Evolutionary conservation across 495 filamentous ascomycete genomes (phyloP).

Genomic region (Penicillium silybi): DNA sequence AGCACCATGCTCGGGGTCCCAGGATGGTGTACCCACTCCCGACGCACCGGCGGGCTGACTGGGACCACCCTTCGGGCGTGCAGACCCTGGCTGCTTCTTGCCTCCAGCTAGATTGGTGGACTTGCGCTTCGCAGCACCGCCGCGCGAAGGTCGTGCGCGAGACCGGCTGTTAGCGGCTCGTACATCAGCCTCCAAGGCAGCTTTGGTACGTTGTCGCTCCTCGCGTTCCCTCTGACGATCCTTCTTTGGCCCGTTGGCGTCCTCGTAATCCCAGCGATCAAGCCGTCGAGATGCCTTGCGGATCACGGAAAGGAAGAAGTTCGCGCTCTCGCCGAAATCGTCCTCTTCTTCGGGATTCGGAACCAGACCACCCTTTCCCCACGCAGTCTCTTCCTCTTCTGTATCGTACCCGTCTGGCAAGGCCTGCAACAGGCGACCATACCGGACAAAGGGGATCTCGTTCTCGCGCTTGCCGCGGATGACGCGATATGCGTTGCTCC

Average conservation of each 20-base stretch:
- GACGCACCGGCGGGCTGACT: conserved; percentile 19
- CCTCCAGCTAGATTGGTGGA: conserved; percentile 22
- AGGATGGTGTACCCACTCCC: conserved; percentile 19
- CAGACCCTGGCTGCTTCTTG: conserved; percentile 23
- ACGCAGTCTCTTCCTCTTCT: conserved; percentile 63
- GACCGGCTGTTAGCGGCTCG: conserved; percentile 20
- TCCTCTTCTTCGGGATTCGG: conserved; percentile 61
- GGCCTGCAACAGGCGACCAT: conserved; percentile 62
- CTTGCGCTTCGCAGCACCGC: conserved; percentile 34
- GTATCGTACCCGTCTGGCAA: conserved; percentile 74
- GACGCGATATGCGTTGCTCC: conserved; percentile 56
- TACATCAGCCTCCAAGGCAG: conserved; percentile 22
- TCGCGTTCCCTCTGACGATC: conserved; percentile 44
- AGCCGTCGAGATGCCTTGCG: conserved; percentile 66
- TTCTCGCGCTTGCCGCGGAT: conserved; percentile 55
- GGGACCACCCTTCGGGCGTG: conserved; percentile 31
- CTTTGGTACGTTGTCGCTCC: conserved; percentile 35
- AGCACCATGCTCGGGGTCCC: conserved; percentile 20
- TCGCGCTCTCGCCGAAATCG: conserved; percentile 77
- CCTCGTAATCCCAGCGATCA: conserved; percentile 65
- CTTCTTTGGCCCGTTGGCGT: conserved; percentile 44
- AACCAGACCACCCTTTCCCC: conserved; percentile 65
- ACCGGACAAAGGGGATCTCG: conserved; percentile 60
- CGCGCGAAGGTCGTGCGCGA: conserved; percentile 16
- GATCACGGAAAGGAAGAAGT: conserved; percentile 66